Conservation (phyloP, 257 asterid species). For the Nicotiana obtusifolia region DNA sequence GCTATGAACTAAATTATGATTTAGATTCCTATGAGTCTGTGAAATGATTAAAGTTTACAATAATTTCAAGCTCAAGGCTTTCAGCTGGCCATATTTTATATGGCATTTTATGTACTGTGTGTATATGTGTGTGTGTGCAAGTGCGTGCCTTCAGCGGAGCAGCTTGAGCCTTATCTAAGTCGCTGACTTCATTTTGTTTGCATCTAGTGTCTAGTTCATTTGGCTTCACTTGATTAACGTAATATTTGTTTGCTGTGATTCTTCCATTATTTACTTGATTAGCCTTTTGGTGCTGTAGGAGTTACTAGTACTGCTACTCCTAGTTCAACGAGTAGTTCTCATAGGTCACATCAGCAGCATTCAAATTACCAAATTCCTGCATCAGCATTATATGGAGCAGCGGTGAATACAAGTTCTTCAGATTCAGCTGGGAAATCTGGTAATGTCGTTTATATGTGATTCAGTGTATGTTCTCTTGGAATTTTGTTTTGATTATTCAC, state of each 20-base stretch:
- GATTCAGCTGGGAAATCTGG: constrained; percentile 44
- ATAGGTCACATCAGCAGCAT: constrained; percentile 44
- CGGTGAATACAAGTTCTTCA: constrained; percentile 39
- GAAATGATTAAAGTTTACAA: neutral
- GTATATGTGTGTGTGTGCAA: neutral
- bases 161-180: neutral
- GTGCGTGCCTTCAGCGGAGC: neutral
- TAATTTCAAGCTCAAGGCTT: neutral
- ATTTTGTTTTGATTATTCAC: neutral
- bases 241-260: neutral
- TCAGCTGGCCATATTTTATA: neutral
- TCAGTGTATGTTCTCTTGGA: neutral
- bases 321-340: constrained; percentile 31
- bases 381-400: constrained; percentile 59
- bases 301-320: constrained; percentile 26
- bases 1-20: neutral
- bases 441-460: constrained; percentile 4
- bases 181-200: neutral
- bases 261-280: neutral
- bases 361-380: constrained; percentile 60
- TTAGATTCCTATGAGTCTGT: neutral
- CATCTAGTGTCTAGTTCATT: neutral
- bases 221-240: neutral
- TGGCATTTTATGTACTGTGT: neutral
- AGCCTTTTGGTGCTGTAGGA: constrained; percentile 17